Evolutionary conservation across 352 stramenopile genomes (phyloP), one percentile per base, ranked within the genome.

Genomic region (Phytopythium oedochilum): DNA sequence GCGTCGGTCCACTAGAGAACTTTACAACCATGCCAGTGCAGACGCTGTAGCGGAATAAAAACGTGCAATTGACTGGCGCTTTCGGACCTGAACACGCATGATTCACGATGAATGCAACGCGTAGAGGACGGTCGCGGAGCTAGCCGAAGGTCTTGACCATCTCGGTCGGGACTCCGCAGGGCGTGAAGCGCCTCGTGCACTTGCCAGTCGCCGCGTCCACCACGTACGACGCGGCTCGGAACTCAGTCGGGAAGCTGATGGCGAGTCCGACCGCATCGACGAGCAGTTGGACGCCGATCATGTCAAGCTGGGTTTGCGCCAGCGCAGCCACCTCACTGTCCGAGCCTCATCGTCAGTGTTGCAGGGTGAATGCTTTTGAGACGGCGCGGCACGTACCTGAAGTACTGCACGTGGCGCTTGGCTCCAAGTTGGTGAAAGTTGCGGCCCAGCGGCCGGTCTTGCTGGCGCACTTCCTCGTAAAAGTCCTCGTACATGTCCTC

Each of bases 401-500:
- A 83, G 55, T 86, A 86, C 31, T 71, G 54, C 34, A 65, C 70
- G 39, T 86, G 75, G 22, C 40, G 40, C 20, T 57, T 64, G 29
- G 50, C 42, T 38, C 80, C 83, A 17, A 93, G 66, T 47, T 85
- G 66, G 46, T 93, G 83, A n/a, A 93, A 57, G 57, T 89, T 86
- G 35, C 68, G 68, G 49, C 40, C 40, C 10, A 85, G 45, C 0
- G 75, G 63, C 23, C 74, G 68, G 15, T 73, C 60, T 2, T 86
- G 62, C 47, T 69, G 55, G 10, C 56, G 35, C 1, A 88, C 32
- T 23, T 86, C 70, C 0, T 71, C 60, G n/a, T 71, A 71, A 29
- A 89, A 86, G 29, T 83, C 65, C 5, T 72, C 63, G 48, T 89
- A 88, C 83, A 93, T 91, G 15, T 75, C 63, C 42, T 85, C 61